Conservation (phyloP, 2,329 filamentous ascomycete genomes). For the Ceratocystis lukuohia region DNA sequence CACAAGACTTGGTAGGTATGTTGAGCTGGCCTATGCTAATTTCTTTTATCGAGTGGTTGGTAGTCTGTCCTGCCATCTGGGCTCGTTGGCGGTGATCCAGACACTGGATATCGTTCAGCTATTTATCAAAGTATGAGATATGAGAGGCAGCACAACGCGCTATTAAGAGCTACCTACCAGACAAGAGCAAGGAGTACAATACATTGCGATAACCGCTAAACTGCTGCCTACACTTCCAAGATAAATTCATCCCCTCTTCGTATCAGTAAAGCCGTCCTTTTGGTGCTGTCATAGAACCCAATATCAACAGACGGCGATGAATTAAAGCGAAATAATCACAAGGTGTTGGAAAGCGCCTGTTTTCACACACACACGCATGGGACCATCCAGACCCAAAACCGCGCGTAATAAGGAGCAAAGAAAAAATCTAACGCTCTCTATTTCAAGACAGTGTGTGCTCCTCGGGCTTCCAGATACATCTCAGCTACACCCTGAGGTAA, state of each 20-base stretch:
- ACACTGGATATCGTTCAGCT: too few relatives aligned
- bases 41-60: too few relatives aligned
- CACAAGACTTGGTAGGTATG: too few relatives aligned
- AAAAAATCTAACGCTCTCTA: conserved; percentile 30
- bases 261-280: neutral
- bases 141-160: neutral
- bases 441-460: conserved; percentile 86
- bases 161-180: too few relatives aligned
- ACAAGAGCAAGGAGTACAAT: neutral
- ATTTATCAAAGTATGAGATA: neutral
- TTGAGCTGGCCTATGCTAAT: too few relatives aligned
- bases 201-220: neutral
- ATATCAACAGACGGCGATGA: neutral
- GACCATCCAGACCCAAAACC: too few relatives aligned
- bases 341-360: neutral
- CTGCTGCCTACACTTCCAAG: neutral
- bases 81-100: too few relatives aligned
- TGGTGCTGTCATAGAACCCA: conserved; percentile 16
- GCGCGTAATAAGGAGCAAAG: too few relatives aligned
- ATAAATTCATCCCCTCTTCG: neutral
- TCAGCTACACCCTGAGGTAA: conserved; percentile 74
- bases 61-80: too few relatives aligned
- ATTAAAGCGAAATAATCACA: neutral
- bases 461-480: conserved; percentile 76
- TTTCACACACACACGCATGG: too few relatives aligned